These are phyloP conservation scores for Penicillium hordei DNA, from an alignment of 2,329 filamentous ascomycete species.

Conservation along the genomic window DNA sequence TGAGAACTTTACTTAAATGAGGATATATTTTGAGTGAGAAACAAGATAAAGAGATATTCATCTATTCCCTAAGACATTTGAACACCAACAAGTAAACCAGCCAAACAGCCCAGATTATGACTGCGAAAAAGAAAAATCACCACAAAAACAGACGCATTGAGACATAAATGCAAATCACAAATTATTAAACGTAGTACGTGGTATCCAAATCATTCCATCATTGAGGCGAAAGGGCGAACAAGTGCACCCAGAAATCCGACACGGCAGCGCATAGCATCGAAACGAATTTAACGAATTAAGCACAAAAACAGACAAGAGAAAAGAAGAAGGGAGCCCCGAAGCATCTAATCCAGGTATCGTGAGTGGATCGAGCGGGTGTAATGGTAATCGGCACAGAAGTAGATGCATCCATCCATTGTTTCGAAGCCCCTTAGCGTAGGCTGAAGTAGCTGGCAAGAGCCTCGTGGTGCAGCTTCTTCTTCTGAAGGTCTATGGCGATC, in stretches of 20 bases:
- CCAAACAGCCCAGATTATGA: not conserved
- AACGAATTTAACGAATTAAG: not conserved
- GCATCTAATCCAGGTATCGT: not conserved
- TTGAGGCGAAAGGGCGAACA: conserved; percentile 4
- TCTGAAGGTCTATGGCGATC: not conserved
- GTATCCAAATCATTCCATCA: conserved; percentile 16
- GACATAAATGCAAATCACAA: not conserved
- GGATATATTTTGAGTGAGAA: not conserved
- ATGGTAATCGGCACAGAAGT: not conserved
- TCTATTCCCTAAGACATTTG: not conserved
- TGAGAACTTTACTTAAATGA: not conserved
- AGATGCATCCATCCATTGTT: not conserved
- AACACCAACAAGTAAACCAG: not conserved
- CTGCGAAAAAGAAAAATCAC: not conserved
- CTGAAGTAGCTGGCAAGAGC: conserved; percentile 26
- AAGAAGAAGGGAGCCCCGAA: not conserved
- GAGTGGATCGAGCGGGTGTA: not conserved
- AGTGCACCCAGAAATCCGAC: not conserved
- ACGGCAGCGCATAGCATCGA: not conserved
- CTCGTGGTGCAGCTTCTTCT: conserved; percentile 22
- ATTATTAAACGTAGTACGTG: conserved; percentile 1
- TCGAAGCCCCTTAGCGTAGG: conserved; percentile 20
- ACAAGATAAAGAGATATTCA: not conserved
- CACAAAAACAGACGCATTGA: not conserved
- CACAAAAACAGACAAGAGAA: not conserved